Conservation (phyloP, 805 yeast genomes). For the Metschnikowia bowlesiae region DNA sequence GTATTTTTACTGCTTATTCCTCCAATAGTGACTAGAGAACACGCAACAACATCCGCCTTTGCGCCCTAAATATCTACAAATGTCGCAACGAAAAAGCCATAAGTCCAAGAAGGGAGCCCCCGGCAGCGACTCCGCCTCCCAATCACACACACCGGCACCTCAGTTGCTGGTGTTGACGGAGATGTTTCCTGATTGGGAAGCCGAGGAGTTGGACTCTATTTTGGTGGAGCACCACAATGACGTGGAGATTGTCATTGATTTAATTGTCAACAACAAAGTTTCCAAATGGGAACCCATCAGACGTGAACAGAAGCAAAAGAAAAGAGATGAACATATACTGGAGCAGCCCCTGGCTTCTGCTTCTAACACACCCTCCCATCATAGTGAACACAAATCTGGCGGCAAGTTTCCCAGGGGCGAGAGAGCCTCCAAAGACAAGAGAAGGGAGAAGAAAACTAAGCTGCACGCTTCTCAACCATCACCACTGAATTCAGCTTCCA, state of each 20-base stretch:
- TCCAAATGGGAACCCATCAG: conserved; percentile 93
- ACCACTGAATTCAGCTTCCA: conserved; percentile 1
- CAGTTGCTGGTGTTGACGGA: conserved; percentile 62
- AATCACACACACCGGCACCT: conserved; percentile 1
- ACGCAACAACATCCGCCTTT: not conserved
- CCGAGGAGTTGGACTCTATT: conserved; percentile 73
- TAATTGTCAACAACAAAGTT: conserved; percentile 86
- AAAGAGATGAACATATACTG: conserved; percentile 25
- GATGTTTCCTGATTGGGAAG: conserved; percentile 92
- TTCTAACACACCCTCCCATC: conserved; percentile 4
- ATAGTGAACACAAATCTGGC: conserved; percentile 4
- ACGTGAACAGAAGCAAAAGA: conserved; percentile 52
- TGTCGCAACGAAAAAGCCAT: conserved; percentile 19
- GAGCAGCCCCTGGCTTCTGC: conserved; percentile 5
- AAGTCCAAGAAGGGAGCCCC: conserved; percentile 12
- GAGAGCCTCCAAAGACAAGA: conserved; percentile 13
- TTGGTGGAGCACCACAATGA: conserved; percentile 70
- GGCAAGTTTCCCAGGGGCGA: conserved; percentile 9
- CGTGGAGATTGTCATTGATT: conserved; percentile 74
- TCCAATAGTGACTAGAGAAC: not conserved
- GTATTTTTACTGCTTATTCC: not conserved
- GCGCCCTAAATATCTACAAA: conserved; percentile 3
- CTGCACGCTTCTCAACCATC: conserved; percentile 3
- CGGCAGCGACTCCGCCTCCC: conserved; percentile 7
- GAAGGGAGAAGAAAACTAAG: conserved; percentile 12